Base-by-base conservation (phyloP, 202 grass and related monocot genomes). In the Brachypodium distachyon region DNA sequence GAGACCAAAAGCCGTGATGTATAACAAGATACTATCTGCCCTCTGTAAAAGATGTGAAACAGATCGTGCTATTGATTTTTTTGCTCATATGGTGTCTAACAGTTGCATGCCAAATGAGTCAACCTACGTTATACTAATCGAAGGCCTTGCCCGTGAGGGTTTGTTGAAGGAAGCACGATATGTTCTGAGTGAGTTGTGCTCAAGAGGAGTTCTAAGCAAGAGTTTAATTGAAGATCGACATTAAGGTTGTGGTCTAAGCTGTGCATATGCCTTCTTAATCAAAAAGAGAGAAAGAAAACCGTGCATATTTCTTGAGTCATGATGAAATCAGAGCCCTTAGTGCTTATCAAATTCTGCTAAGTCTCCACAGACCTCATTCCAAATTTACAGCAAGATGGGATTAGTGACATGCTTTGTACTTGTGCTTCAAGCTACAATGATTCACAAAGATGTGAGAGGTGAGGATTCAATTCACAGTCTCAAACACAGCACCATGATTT, bases 51-150 rank as follows among this genome's bases (percentile, higher is more conserved):
- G 57, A 54, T 57, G 78, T 12, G 78, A 85, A 58, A 93, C 79
- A 46, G 84, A 82, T 62, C 71, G 44, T 40, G 90, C 90, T 62
- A 87, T 93, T 9, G 77, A 93, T 47, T 82, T 93, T 69, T 90
- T 93, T 61, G 49, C 77, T 47, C 82, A 79, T 73, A 93, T 93
- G 90, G 74, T 93, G 46, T 87, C 81, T 42, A 90, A 85, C 9
- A 78, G 87, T 14, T 87, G 81, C 73, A 85, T 87, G 78, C 87
- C 90, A 19, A 90, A 73, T 29, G 90, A 93, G 70, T 77, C 78
- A 8, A 87, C 90, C 55, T 90, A 90, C 78, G 82, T 69, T 68
- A 93, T 85, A 82, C 87, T 93, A 26, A 73, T 87, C 67, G 87
- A 90, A 86, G 87, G 90, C 47, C 57, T 93, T 72, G 84, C 58